Evolutionary conservation across 352 stramenopile species (phyloP), one percentile per base, ranked within the genome.

Genomic region (Thalassiosira pacifica): DNA sequence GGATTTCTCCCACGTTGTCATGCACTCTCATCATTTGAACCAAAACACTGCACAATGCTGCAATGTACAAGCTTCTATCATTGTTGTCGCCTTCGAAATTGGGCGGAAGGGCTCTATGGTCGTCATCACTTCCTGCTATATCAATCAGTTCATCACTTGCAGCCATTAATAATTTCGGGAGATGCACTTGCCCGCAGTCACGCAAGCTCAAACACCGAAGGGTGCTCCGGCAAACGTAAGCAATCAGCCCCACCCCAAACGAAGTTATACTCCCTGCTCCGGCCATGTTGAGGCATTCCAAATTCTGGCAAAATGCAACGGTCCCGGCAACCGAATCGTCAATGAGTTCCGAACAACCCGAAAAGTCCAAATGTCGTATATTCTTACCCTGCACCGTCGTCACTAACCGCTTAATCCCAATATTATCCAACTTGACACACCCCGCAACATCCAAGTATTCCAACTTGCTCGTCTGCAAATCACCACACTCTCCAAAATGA

Each of bases 321-420:
- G 45, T n/a, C 24, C 3, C 42, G 29, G 78, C 19, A 6, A 32
- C 22, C 4, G 53, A 63, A 24, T 82, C 70, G 10, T 42, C 45
- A n/a, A 72, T 74, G 1, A 53, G 18, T 34, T 34, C 59, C 42
- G 70, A 81, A 9, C 74, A 78, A 19, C 70, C 70, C 8, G 70
- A 82, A 16, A 86, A 73, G 57, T 86, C 64, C 19, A 86, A 32
- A n/a, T 77, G 45, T 26, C 31, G 45, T 22, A 57, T 42, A n/a
- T 71, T 57, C 0, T 72, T 72, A 37, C 45, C 45, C 45, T 57
- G 45, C 18, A 8, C 5, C 6, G 45, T 57, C 24, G 45, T 45
- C 26, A 45, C 31, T 11, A 67, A 9, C 2, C 59, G 13, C 26
- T 45, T 19, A 16, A 63, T 63, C 5, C 53, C 59, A 40, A 24